Base-by-base conservation (phyloP, 345 rosid species). In the Acer saccharum region DNA sequence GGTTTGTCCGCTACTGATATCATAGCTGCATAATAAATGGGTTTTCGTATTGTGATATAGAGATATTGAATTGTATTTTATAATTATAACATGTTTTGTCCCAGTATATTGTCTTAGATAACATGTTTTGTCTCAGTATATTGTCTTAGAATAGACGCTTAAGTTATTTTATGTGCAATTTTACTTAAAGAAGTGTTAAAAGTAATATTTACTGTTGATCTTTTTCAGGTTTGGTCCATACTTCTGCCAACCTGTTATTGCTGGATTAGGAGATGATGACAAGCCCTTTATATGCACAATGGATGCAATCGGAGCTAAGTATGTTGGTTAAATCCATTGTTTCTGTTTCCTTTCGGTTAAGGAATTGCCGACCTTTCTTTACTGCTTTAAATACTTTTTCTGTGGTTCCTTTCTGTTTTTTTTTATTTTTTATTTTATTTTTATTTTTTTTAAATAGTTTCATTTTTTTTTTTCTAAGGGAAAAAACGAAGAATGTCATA, bases 271-370 rank as follows among this genome's bases (percentile, higher is more conserved):
- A 71, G 98, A 89, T 58, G 98, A 94, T 75, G 90, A 92, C 84
- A 92, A 92, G 84, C 99, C 99, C 48, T 96, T 96, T 80, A 94
- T 96, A 71, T 96, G 99, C 84, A 96, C 99, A 13, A 93, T 91
- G 99, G 99, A 96, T 83, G 91, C 95, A 0, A 93, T 93, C 83
- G 98, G 98, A 78, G 99, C 97, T 69, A 94, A 94, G 99, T 96
- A 89, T 69, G 94, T 83, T 82, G 60, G 43, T 80, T 58, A 72
- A 10, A 48, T 54, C 14, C 7, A 52, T 32, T 54, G 20, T 13
- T 65, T 12, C 20, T 44, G 17, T 25, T 74, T 61, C 5, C 10
- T 48, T 65, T n/a, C 18, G 14, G 39, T 48, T 13, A 29, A 25
- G 10, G 63, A 50, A 62, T 46, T 17, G n/a, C 58, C 20, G 5